Percentiles rank a stretch among this genome's conserved stretches.
Conservation (phyloP, 2,329 filamentous ascomycete genomes). For the Fusarium pseudonygamai region DNA sequence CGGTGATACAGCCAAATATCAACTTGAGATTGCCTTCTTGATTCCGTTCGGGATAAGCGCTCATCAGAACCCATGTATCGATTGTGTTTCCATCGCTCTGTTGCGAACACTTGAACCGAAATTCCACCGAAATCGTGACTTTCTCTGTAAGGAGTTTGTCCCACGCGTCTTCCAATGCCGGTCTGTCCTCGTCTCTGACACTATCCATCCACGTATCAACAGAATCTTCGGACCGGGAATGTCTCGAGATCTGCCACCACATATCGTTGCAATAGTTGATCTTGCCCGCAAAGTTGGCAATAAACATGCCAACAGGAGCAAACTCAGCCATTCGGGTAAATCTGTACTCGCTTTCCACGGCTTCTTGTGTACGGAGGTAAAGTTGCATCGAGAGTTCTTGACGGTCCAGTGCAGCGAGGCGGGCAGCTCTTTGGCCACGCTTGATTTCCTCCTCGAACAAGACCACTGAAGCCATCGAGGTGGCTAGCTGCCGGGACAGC, state of each 20-base stretch:
- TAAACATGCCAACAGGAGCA: constrained; percentile 85
- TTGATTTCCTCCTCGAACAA: constrained; percentile 86
- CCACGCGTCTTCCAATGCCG: constrained; percentile 69
- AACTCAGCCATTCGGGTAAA: constrained; percentile 89
- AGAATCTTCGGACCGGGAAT: constrained; percentile 66
- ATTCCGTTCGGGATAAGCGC: constrained; percentile 77
- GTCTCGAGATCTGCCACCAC: constrained; percentile 76
- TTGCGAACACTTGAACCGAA: constrained; percentile 77
- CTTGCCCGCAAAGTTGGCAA: constrained; percentile 74
- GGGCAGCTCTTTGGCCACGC: constrained; percentile 76
- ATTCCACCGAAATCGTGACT: constrained; percentile 74
- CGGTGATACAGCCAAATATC: constrained; percentile 83
- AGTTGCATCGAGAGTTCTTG: constrained; percentile 82
- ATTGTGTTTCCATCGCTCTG: constrained; percentile 66
- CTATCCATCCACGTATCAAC: constrained; percentile 77
- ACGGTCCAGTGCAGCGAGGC: constrained; percentile 77
- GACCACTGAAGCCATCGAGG: constrained; percentile 82
- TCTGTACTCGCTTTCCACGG: constrained; percentile 75
- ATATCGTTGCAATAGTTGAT: constrained; percentile 86
- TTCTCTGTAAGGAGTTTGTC: constrained; percentile 67
- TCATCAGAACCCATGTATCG: constrained; percentile 82
- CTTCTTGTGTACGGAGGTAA: constrained; percentile 69
- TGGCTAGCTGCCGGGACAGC: constrained; percentile 78
- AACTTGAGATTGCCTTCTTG: constrained; percentile 72
- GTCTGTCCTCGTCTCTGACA: constrained; percentile 72